phyloP scores from a whole-genome alignment of 2,329 filamentous ascomycete genomes.

The Phialocephala sp. region DNA sequence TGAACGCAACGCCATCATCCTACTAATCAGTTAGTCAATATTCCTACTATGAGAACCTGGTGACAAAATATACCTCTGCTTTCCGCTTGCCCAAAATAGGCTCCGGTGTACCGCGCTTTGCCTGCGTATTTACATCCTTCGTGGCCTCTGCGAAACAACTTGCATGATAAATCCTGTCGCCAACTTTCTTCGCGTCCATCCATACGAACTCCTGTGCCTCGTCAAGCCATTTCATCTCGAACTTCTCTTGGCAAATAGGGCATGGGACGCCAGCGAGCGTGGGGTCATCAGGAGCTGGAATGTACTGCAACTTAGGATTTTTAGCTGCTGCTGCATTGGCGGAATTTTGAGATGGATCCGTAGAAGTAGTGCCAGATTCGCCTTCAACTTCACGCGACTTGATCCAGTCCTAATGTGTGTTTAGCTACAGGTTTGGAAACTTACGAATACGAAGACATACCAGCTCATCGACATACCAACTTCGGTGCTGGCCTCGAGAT shows the following conservation, averaged over 20 bases:
- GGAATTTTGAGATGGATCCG: slow-evolving; percentile 44
- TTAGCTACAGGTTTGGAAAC: neutral
- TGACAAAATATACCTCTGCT: slow-evolving; percentile 59
- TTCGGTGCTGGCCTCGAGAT: slow-evolving; percentile 86
- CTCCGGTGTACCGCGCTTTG: slow-evolving; percentile 62
- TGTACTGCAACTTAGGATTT: slow-evolving; percentile 67
- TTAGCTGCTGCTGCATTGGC: slow-evolving; percentile 46
- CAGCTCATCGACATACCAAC: slow-evolving; percentile 92
- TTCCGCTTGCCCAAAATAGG: slow-evolving; percentile 76
- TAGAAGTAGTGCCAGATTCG: slow-evolving; percentile 50
- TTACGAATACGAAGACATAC: slow-evolving; percentile 53
- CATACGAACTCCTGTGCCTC: slow-evolving; percentile 97
- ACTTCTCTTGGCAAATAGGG: slow-evolving; percentile 94
- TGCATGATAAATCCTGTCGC: slow-evolving; percentile 83
- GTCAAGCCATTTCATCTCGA: slow-evolving; percentile 90
- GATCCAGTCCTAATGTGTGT: slow-evolving; percentile 78
- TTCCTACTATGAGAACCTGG: neutral
- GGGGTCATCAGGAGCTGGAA: slow-evolving; percentile 82
- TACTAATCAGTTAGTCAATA: slow-evolving; percentile 24
- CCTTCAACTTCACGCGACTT: slow-evolving; percentile 82
- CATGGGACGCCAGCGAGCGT: slow-evolving; percentile 78
- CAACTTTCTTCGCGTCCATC: slow-evolving; percentile 83
- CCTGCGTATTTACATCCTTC: slow-evolving; percentile 61
- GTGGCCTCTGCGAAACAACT: slow-evolving; percentile 87
- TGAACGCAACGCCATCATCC: slow-evolving; percentile 39